phyloP scores from a whole-genome alignment of 108 stramenopile genomes.

The Fistulifera solaris region DNA sequence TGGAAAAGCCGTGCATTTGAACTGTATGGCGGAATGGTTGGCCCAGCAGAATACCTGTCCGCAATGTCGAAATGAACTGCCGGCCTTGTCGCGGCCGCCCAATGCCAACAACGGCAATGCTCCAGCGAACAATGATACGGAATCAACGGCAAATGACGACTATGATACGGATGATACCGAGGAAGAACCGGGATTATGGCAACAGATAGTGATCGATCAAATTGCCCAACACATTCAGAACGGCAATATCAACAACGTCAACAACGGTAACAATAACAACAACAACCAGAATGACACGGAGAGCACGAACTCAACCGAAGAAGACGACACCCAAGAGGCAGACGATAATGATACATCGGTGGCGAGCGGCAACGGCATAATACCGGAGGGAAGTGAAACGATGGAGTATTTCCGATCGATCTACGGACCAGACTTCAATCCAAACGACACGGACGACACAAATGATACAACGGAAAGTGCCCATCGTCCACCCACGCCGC shows the following conservation, averaged over 20 bases:
- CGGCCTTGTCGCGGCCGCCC: conserved; percentile 16
- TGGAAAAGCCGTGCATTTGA: conserved; percentile 44
- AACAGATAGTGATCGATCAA: background rate
- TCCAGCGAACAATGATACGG: conserved; percentile 6
- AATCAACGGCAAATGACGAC: conserved; percentile 6
- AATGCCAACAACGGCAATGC: conserved; percentile 2
- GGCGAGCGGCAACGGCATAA: no score
- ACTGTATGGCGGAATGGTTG: conserved; percentile 43
- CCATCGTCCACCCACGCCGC: background rate
- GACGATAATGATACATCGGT: no score
- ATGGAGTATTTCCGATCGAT: no score
- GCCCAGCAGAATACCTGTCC: conserved; percentile 20
- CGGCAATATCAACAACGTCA: background rate
- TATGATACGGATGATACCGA: conserved; percentile 3
- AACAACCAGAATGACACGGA: background rate
- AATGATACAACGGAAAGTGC: background rate
- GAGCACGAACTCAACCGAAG: no score
- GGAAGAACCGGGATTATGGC: conserved; percentile 1
- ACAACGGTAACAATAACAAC: conserved; percentile 1
- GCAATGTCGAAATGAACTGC: conserved; percentile 23
- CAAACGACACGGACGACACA: background rate
- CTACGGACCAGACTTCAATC: background rate
- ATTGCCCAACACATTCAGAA: no score
- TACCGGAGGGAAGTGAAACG: no score
- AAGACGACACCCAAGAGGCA: background rate